Evolutionary conservation across 331 rosid species (phyloP).

Genomic region (Rhamnella rubrinervis): DNA sequence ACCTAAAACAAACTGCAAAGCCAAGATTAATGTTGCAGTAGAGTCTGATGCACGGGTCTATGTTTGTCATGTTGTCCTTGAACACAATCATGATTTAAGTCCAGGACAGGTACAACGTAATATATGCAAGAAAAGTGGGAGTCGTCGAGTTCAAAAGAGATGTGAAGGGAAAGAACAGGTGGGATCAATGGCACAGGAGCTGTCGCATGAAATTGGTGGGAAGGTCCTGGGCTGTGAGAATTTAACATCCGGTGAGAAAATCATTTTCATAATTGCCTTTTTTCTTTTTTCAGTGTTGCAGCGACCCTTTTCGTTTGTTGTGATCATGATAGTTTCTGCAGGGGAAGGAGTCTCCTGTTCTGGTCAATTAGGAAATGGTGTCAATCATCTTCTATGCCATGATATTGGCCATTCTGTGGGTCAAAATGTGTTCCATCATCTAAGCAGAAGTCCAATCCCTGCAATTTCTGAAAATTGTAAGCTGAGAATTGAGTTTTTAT

Average conservation of each 20-base stretch:
- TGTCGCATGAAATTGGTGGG: too few relatives aligned
- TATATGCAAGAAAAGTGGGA: constrained; percentile 18
- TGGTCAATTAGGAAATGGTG: constrained; percentile 7
- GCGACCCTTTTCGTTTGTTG: neutral
- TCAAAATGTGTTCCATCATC: neutral
- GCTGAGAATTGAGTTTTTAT: too few relatives aligned
- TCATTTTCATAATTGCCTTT: neutral
- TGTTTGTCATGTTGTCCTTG: constrained; percentile 19
- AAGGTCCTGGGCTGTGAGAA: neutral
- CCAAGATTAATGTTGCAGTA: constrained; percentile 19
- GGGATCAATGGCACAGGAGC: too few relatives aligned
- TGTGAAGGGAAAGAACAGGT: constrained; percentile 1
- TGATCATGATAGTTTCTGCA: constrained; percentile 8
- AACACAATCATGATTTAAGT: constrained; percentile 12
- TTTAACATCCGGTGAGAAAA: constrained; percentile 10
- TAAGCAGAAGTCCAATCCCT: constrained; percentile 4
- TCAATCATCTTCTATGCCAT: constrained; percentile 5
- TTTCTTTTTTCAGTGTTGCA: neutral
- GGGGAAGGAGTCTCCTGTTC: constrained; percentile 6
- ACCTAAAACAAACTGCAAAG: constrained; percentile 17
- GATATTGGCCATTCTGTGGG: neutral
- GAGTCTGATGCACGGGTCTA: constrained; percentile 14
- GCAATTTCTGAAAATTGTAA: constrained; percentile 5
- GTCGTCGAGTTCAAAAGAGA: constrained; percentile 9
- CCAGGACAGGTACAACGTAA: constrained; percentile 16